phyloP scores from a whole-genome alignment of 768 basidiomycete species.

The Fomitopsis serialis region DNA sequence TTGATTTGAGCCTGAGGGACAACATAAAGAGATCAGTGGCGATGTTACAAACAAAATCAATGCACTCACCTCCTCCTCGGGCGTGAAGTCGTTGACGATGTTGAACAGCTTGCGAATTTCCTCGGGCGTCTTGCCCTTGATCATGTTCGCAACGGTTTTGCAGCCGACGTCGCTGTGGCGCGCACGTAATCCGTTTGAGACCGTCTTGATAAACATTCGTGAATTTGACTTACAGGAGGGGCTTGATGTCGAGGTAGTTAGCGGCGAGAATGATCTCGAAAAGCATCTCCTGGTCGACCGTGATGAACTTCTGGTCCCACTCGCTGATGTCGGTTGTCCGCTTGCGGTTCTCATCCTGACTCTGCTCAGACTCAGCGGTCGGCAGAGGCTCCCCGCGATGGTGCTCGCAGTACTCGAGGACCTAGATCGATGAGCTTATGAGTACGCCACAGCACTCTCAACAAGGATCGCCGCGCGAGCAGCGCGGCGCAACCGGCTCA shows the following conservation, averaged over 20 bases:
- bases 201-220: conserved; percentile 2
- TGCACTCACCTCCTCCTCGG: conserved; percentile 87
- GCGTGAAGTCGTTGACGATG: conserved; percentile 97
- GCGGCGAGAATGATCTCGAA: conserved; percentile 99
- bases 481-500: conserved; percentile 20
- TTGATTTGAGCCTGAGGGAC: conserved; percentile 86
- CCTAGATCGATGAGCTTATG: conserved; percentile 40
- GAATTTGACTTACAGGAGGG: conserved; percentile 69
- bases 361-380: conserved; percentile 70
- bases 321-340: conserved; percentile 98
- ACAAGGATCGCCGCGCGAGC: too few relatives aligned
- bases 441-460: not conserved
- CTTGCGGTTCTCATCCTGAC: conserved; percentile 91
- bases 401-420: conserved; percentile 98
- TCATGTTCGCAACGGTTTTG: conserved; percentile 99
- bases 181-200: conserved; percentile 5
- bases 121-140: conserved; percentile 99
- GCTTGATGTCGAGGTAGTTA: conserved; percentile 99
- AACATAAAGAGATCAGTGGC: conserved; percentile 1
- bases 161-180: conserved; percentile 83
- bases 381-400: conserved; percentile 97
- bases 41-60: not conserved
- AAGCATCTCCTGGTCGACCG: conserved; percentile 99
- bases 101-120: conserved; percentile 98
- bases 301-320: conserved; percentile 99